Conservation (phyloP, 2,329 filamentous ascomycete species). For the Trichophyton benhamiae region DNA sequence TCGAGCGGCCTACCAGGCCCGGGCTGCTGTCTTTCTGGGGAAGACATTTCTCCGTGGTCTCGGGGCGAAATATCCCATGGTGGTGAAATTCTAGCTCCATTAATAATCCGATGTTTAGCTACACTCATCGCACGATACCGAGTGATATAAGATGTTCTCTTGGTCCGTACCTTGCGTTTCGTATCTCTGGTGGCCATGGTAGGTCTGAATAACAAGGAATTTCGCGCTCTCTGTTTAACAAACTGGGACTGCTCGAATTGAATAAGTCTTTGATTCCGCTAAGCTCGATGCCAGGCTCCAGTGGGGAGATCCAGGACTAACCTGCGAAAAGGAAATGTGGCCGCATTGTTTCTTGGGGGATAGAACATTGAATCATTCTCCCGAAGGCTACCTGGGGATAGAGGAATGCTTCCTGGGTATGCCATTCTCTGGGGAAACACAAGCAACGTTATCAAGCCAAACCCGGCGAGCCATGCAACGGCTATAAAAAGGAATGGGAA, state of each 20-base stretch:
- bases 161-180: constrained; percentile 4
- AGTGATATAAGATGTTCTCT: not conserved
- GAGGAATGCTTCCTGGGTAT: constrained; percentile 11
- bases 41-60: constrained; percentile 10
- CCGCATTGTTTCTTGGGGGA: constrained; percentile 8
- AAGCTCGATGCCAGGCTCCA: not conserved
- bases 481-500: constrained; percentile 1
- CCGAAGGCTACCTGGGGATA: constrained; percentile 9
- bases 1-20: constrained; percentile 23
- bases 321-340: constrained; percentile 14
- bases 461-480: constrained; percentile 1
- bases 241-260: not conserved
- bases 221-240: constrained; percentile 4
- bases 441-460: constrained; percentile 3
- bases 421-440: constrained; percentile 9
- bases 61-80: constrained; percentile 9
- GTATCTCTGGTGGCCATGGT: not conserved
- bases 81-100: constrained; percentile 8
- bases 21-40: constrained; percentile 15
- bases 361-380: constrained; percentile 10
- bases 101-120: constrained; percentile 6
- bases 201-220: constrained; percentile 1
- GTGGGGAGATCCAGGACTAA: constrained; percentile 7
- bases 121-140: not conserved
- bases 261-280: not conserved